phyloP scores from a whole-genome alignment of 805 yeast genomes.

The Myxozyma lipomycoides region DNA sequence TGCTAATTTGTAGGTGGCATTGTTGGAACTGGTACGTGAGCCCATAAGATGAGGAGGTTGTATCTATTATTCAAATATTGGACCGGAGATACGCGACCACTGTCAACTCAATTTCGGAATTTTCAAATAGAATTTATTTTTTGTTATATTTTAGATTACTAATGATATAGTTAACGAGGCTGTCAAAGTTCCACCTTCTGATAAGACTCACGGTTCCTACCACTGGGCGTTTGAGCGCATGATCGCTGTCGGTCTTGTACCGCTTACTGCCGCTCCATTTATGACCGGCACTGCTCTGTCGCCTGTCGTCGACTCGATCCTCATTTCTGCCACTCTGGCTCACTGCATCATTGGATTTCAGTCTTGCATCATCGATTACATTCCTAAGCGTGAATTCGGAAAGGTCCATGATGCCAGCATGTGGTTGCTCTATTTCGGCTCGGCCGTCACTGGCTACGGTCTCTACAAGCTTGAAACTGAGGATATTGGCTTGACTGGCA shows the following conservation, averaged over 20 bases:
- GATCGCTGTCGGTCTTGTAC: conserved; percentile 66
- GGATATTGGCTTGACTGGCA: conserved; percentile 70
- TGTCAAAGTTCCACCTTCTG: conserved; percentile 57
- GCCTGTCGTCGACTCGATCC: conserved; percentile 67
- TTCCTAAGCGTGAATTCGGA: conserved; percentile 83
- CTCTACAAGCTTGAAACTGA: conserved; percentile 71
- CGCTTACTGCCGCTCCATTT: conserved; percentile 71
- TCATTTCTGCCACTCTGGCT: conserved; percentile 61
- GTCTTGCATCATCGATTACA: conserved; percentile 88
- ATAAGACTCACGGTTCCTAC: conserved; percentile 70
- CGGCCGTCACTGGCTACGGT: conserved; percentile 69
- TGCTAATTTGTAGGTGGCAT: conserved; percentile 1
- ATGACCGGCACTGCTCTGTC: conserved; percentile 65
- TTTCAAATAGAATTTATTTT: no score
- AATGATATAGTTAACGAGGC: conserved; percentile 69
- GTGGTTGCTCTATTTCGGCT: conserved; percentile 65
- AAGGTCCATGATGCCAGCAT: conserved; percentile 65
- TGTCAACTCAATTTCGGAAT: no score
- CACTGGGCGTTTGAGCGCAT: conserved; percentile 92
- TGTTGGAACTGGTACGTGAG: conserved; percentile 1
- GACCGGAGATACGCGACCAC: neutral
- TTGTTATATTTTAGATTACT: neutral
- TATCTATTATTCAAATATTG: no score
- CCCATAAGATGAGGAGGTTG: no score
- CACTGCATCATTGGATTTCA: conserved; percentile 86